phyloP scores from a whole-genome alignment of 352 stramenopile species.

The Phytopythium boreale region DNA sequence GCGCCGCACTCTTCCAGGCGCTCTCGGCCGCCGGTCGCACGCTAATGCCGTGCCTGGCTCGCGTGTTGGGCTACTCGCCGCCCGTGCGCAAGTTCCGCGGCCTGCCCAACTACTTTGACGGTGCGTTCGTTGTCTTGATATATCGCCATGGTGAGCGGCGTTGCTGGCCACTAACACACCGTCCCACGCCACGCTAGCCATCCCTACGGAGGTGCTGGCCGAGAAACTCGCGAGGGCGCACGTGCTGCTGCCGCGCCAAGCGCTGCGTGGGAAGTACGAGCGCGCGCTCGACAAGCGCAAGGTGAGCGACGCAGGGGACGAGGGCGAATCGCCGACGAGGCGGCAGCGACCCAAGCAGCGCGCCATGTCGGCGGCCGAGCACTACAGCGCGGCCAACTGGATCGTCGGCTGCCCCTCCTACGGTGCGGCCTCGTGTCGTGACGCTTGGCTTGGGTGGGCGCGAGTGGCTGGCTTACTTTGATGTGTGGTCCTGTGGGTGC shows the following conservation, averaged over 20 bases:
- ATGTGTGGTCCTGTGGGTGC: too few relatives aligned
- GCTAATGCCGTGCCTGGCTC: constrained; percentile 51
- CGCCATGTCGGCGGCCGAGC: constrained; percentile 38
- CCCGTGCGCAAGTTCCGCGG: constrained; percentile 40
- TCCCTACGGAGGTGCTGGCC: constrained; percentile 52
- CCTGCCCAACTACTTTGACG: constrained; percentile 85
- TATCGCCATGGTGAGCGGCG: too few relatives aligned
- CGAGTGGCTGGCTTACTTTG: too few relatives aligned
- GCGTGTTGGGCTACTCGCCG: constrained; percentile 42
- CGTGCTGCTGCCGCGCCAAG: constrained; percentile 19
- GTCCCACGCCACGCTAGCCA: constrained; percentile 20
- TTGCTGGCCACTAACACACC: background rate
- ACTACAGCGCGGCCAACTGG: constrained; percentile 49
- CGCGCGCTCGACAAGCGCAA: constrained; percentile 34
- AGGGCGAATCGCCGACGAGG: constrained; percentile 9
- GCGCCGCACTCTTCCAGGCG: constrained; percentile 66
- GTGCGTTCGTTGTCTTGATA: constrained; percentile 14
- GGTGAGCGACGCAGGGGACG: background rate
- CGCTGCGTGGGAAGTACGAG: constrained; percentile 48
- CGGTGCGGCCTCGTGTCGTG: constrained; percentile 21
- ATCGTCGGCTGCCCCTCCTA: constrained; percentile 77
- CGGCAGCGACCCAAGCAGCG: constrained; percentile 23
- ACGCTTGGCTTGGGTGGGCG: background rate
- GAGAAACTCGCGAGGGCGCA: constrained; percentile 42
- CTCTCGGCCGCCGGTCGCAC: constrained; percentile 54